Evolutionary conservation across 495 filamentous ascomycete species (phyloP), one percentile per base, ranked within the genome.

Genomic region (Podospora appendiculata): DNA sequence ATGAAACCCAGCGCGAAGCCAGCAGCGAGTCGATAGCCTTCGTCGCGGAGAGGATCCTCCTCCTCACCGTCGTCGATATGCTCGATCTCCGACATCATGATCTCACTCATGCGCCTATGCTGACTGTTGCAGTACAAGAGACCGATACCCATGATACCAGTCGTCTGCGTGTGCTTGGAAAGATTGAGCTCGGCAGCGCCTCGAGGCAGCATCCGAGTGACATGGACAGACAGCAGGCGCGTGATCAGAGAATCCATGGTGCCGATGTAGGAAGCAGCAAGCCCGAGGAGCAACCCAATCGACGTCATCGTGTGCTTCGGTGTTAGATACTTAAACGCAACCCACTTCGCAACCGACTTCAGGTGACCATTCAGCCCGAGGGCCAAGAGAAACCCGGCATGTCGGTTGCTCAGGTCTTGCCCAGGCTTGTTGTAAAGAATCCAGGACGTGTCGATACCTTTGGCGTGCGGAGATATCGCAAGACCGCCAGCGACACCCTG

Each of bases 231-330:
- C 1, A 99, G 76, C 38, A 99, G 71, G n/a, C 90, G 83, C 6
- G 94, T 95, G 46, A 96, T 89, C 8, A 95, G 78, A 1, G 86
- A 89, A 60, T 99, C 91, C 94, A 96, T 96, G 18, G 90, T 96
- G 8, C 93, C 93, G 44, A 97, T 71, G 63, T 94, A 93, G 8
- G 92, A 96, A 10, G 88, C 94, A 3, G 94, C 89, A 47, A 98
- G 74, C 25, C 93, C 93, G 8, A 99, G 76, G 41, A 99, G 78
- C 16, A 99, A 76, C 9, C 94, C 93, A 53, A 99, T 94, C 7
- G 93, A 96, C 10, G 92, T 96, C 92, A 97, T 97, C 38, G 90
- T 91, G 68, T 98, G 93, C 63, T 98, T 98, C 3, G 93, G 93
- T 0, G 93, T 97, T 32, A 98, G 70, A 56, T 98, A 98, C 70